Base-by-base conservation (phyloP, 768 basidiomycete species). In the Amyloporia xantha region DNA sequence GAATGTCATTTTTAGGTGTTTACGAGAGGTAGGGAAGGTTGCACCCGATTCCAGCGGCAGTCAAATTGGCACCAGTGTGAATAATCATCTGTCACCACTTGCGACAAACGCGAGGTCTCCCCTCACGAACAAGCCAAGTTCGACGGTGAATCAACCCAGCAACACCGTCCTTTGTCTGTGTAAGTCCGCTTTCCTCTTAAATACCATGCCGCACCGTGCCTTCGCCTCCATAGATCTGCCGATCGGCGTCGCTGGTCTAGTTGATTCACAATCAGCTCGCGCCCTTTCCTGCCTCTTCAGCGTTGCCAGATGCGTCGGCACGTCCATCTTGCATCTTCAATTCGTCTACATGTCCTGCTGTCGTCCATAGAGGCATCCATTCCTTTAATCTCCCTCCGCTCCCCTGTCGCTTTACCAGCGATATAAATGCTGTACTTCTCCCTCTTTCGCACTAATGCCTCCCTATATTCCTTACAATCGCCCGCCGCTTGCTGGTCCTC, bases 401-500 rank as follows among this genome's bases (percentile, higher is more conserved):
- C 36, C 3, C 28, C 37, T 40, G 23, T 36, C 21, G 28, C 45
- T 12, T 25, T 20, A n/a, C 13, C 24, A 15, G 42, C 45, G 23
- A 23, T n/a, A 40, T 51, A 46, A 39, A 45, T 46, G 43, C 44
- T 30, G 25, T 30, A 21, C 44, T n/a, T 39, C 7, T 13, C 26
- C 20, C 28, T 36, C 44, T 33, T 19, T 41, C 20, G 12, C 10
- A 36, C 50, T 41, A 30, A 51, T 56, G 58, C 51, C 52, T 47
- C 51, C 51, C 48, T 20, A 28, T 51, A 36, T 46, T 37, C 19
- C 53, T 41, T 48, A 54, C 39, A 46, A 50, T 44, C 55, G 48
- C 47, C 35, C 52, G 25, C 53, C 25, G 13, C 40, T 25, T 35
- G 39, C 26, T 15, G 44, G 36, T 23, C 36, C 26, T 33, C 11